Conservation (phyloP, 805 yeast species). For the Yamadazyma tumulicola region DNA sequence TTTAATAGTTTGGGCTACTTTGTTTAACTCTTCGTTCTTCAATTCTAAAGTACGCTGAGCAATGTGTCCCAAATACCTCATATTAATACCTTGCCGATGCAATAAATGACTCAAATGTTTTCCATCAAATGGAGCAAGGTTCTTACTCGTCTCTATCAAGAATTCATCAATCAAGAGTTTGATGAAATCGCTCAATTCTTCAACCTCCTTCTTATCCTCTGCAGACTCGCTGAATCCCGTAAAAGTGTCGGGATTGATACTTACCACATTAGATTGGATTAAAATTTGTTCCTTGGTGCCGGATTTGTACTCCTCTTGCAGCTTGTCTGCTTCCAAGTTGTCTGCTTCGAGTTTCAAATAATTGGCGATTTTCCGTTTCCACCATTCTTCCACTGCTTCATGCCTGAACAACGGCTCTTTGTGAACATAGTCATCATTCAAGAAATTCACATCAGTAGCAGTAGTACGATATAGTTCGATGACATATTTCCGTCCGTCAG, state of each 20-base stretch:
- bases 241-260: slow-evolving; percentile 80
- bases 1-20: slow-evolving; percentile 18
- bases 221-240: slow-evolving; percentile 35
- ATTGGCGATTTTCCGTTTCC: slow-evolving; percentile 62
- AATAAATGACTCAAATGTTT: slow-evolving; percentile 60
- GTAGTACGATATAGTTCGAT: slow-evolving; percentile 81
- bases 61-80: slow-evolving; percentile 79
- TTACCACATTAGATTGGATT: slow-evolving; percentile 50
- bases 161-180: slow-evolving; percentile 60
- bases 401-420: slow-evolving; percentile 73
- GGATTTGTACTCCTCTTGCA: slow-evolving; percentile 5
- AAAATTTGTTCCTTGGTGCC: slow-evolving; percentile 46
- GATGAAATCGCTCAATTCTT: slow-evolving; percentile 66
- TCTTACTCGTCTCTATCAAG: slow-evolving; percentile 51
- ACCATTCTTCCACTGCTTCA: slow-evolving; percentile 91
- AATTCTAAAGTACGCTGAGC: slow-evolving; percentile 33
- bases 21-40: slow-evolving; percentile 16
- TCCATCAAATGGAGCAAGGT: slow-evolving; percentile 78
- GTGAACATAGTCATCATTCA: slow-evolving; percentile 70
- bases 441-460: slow-evolving; percentile 79
- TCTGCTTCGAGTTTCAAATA: slow-evolving; percentile 50
- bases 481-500: slow-evolving; percentile 79
- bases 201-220: slow-evolving; percentile 61
- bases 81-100: slow-evolving; percentile 81
- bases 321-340: slow-evolving; percentile 34